Base-by-base conservation (phyloP, 495 filamentous ascomycete genomes). In the Aspergillus steynii region DNA sequence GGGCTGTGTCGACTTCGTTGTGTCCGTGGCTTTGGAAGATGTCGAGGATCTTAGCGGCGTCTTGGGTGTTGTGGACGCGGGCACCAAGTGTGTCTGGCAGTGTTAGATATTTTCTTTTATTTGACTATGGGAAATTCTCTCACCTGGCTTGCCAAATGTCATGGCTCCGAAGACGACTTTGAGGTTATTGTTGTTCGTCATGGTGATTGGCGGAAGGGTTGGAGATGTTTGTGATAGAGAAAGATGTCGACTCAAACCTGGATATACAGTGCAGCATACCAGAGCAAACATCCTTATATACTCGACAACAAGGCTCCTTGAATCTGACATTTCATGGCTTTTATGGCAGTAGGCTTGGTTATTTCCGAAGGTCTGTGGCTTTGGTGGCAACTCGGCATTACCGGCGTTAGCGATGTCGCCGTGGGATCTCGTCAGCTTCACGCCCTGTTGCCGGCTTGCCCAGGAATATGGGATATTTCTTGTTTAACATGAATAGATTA, bases 1-100 rank as follows among this genome's bases (percentile, higher is more conserved):
- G 77, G 4, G 85, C 82, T 3, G 83, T 86, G 67, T 88, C 86
- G 60, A 88, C 65, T 56, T 86, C 82, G 53, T 76, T 77, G 71
- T 87, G 78, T 26, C 84, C 84, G 61, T 81, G 70, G 0, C 59
- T 54, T 65, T 87, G 82, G 68, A 89, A 86, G 28, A 76, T 68
- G 66, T 85, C 80, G 34, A 87, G 71, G 3, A 70, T 61, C 3
- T 59, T 7, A 5, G 42, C 53, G 1, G 67, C 60, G 0, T 53
- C 60, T 15, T 58, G 50, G 9, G 53, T 45, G 15, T 59, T 52
- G 54, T 65, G 60, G 34, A 65, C 60, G 28, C 65, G 65, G 25
- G 65, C 53, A 31, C 60, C 60, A 14, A 66, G 47, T 4, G 64
- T 60, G 12, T 66, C 56, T 58, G 20, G 28, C 14, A 3, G 20